phyloP scores from a whole-genome alignment of 2,329 filamentous ascomycete genomes.

The Zopfia rhizophila region DNA sequence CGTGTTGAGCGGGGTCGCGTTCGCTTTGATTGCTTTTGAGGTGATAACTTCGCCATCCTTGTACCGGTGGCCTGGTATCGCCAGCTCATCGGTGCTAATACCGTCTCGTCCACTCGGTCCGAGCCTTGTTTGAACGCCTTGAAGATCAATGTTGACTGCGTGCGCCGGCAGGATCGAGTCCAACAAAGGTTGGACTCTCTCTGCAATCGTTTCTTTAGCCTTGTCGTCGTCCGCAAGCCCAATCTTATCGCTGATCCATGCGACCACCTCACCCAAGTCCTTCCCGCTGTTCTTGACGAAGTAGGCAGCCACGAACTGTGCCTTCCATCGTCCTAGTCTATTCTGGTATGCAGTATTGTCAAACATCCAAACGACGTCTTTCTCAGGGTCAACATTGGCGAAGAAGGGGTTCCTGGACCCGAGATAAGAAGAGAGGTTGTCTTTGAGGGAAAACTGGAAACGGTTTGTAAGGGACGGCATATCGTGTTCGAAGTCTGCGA shows the following conservation, averaged over 20 bases:
- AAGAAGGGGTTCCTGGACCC: constrained; percentile 51
- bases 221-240: constrained; percentile 66
- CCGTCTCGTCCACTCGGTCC: constrained; percentile 78
- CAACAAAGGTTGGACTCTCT: constrained; percentile 79
- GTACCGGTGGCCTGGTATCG: constrained; percentile 60
- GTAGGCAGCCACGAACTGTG: constrained; percentile 84
- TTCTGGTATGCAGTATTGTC: constrained; percentile 85
- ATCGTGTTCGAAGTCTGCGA: constrained; percentile 47
- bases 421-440: constrained; percentile 52
- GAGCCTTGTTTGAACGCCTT: constrained; percentile 56
- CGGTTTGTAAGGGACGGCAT: constrained; percentile 48
- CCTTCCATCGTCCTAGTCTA: constrained; percentile 70
- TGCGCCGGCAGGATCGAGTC: constrained; percentile 78
- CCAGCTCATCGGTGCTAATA: constrained; percentile 69
- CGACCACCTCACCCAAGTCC: constrained; percentile 74
- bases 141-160: constrained; percentile 72
- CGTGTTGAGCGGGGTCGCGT: constrained; percentile 71
- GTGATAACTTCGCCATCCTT: constrained; percentile 45
- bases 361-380: constrained; percentile 85
- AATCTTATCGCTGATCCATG: constrained; percentile 74
- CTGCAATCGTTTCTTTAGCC: constrained; percentile 68
- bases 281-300: constrained; percentile 78
- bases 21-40: constrained; percentile 41
- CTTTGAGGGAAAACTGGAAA: constrained; percentile 49
- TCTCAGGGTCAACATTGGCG: constrained; percentile 63